Evolutionary conservation across 768 basidiomycete species (phyloP), one percentile per base, ranked within the genome.

Genomic region (Trametopsis cervina): DNA sequence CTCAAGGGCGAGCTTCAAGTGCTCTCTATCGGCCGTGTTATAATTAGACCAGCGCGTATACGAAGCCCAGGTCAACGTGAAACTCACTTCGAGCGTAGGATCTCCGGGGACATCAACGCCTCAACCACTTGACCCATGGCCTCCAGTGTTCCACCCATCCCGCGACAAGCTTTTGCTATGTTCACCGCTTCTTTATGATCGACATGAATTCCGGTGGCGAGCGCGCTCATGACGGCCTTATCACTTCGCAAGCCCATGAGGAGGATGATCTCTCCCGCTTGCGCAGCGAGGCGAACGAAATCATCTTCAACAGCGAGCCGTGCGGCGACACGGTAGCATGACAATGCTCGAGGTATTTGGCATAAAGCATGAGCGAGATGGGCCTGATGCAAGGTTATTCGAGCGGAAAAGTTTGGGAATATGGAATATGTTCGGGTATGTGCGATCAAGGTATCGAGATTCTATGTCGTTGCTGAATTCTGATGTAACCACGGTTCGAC

Each of bases 321-420:
- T 4, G 76, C 77, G 3, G 85, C 83, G 4, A 83, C 73, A 36
- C 68, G 70, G 61, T 89, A 90, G 47, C 81, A 84, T 29, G 71
- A 67, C 41, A 70, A 55, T 15, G 88, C 87, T 2, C 77, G 71
- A 10, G 70, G 67, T 0, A 66, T 60, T 6, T 76, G 69, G 1
- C 78, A 77, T 3, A 77, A 63, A 1, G 84, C 77, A 59, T 90
- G 87, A 4, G 84, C 81, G 23, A 89, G 75, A 51, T 90, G 85
- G 0, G 80, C 87, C 44, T 85, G 75, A 49, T 82, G 74, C 5
- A 89, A 69, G 4, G 82, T 73, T 10, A 88, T 78, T 3, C 83
- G 77, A 0, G 81, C 73, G 1, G 79, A 69, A 56, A 81, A 88
- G 0, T 61, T 42, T 24, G 60, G 50, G 55, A 84, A 90, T 33